phyloP scores from a whole-genome alignment of 1,284 basidiomycete species.

The Psilocybe mexicana region DNA sequence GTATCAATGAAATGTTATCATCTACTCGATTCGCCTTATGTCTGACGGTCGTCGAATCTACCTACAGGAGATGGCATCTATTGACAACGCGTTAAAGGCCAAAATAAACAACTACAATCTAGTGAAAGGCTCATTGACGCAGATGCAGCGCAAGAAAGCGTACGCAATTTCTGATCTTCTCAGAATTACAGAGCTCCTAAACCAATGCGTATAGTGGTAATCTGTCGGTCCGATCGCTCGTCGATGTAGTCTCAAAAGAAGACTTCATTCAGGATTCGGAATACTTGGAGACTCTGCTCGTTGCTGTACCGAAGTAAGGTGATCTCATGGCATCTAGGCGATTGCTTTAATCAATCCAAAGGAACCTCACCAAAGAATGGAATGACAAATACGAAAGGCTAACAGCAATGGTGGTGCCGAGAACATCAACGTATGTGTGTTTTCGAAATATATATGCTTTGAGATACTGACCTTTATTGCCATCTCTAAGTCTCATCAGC shows the following conservation, averaged over 20 bases:
- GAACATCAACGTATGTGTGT: constrained; percentile 77
- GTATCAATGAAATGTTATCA: constrained; percentile 38
- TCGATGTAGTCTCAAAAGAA: constrained; percentile 83
- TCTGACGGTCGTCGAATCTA: constrained; percentile 1
- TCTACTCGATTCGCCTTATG: constrained; percentile 10
- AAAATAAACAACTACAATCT: constrained; percentile 93
- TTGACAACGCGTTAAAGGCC: constrained; percentile 87
- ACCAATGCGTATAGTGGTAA: constrained; percentile 69
- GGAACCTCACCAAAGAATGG: constrained; percentile 89
- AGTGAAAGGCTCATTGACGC: constrained; percentile 91
- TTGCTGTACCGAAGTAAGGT: constrained; percentile 95
- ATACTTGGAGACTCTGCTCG: constrained; percentile 90
- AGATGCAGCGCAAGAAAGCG: constrained; percentile 95
- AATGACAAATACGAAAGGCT: constrained; percentile 87
- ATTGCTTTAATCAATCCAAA: constrained; percentile 40
- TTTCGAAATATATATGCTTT: background rate
- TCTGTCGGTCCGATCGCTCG: constrained; percentile 85
- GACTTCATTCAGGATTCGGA: constrained; percentile 89
- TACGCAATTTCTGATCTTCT: constrained; percentile 40
- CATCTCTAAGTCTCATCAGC: constrained; percentile 54
- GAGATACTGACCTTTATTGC: constrained; percentile 9
- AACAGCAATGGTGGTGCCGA: constrained; percentile 91
- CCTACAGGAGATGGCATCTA: constrained; percentile 82
- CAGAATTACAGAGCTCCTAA: constrained; percentile 6
- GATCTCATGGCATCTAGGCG: constrained; percentile 12